These are phyloP conservation scores for Gnomoniopsis sp. DNA, from an alignment of 2,329 filamentous ascomycete genomes.

Conservation along the genomic window DNA sequence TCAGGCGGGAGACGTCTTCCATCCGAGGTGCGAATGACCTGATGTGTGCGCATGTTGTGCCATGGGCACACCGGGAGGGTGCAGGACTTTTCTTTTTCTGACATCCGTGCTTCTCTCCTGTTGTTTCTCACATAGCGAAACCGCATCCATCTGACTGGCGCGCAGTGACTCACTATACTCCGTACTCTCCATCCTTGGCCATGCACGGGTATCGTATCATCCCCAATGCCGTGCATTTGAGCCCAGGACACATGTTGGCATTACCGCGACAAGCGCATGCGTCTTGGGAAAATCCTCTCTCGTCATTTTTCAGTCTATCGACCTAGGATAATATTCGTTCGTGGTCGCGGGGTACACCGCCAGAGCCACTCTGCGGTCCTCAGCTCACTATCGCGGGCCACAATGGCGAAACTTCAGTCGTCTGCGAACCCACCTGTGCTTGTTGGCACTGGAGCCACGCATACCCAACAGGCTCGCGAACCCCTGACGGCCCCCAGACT, in stretches of 20 bases:
- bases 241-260: not conserved
- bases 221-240: not conserved
- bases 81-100: too few relatives aligned
- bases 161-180: not conserved
- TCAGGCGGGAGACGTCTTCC: too few relatives aligned
- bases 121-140: not conserved
- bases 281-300: not conserved
- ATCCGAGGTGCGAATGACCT: too few relatives aligned
- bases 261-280: not conserved
- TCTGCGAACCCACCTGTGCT: not conserved
- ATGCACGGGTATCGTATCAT: not conserved
- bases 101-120: too few relatives aligned
- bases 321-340: not conserved
- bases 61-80: too few relatives aligned
- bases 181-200: not conserved
- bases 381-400: not conserved
- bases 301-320: not conserved
- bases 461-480: not conserved
- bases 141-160: not conserved
- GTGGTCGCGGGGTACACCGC: not conserved
- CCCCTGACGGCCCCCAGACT: conserved; percentile 5
- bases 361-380: not conserved
- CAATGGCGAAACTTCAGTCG: not conserved
- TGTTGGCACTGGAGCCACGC: conserved; percentile 14
- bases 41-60: too few relatives aligned